Evolutionary conservation across 768 basidiomycete species (phyloP).

Genomic region (Xerocomellus dryophilus): DNA sequence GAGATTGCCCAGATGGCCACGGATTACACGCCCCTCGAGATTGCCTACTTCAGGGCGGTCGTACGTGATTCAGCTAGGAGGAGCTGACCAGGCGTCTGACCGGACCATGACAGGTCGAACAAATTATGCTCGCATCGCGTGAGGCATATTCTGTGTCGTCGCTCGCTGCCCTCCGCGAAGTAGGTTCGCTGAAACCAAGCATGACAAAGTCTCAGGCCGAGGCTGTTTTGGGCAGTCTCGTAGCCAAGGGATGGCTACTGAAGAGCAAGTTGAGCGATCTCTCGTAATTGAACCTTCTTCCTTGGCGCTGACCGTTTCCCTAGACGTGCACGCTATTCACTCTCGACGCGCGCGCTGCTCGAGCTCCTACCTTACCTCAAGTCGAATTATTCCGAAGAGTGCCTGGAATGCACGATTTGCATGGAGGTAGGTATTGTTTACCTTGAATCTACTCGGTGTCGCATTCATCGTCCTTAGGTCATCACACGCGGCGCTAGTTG

Average conservation of each 20-base stretch:
- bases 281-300: not conserved
- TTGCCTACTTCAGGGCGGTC: conserved; percentile 79
- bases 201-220: conserved; percentile 79
- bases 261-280: conserved; percentile 63
- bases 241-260: conserved; percentile 75
- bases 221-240: conserved; percentile 70
- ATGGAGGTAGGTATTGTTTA: conserved; percentile 46
- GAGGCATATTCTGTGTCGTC: conserved; percentile 77
- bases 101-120: conserved; percentile 62
- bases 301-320: conserved; percentile 6
- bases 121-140: conserved; percentile 78
- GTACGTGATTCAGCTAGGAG: conserved; percentile 41
- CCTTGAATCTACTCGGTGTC: not conserved
- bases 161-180: conserved; percentile 71
- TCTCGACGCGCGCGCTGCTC: conserved; percentile 69
- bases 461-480: conserved; percentile 40
- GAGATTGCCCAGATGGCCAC: conserved; percentile 83
- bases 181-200: conserved; percentile 52
- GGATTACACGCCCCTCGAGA: conserved; percentile 75
- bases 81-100: not conserved
- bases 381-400: conserved; percentile 66
- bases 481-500: conserved; percentile 70
- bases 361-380: conserved; percentile 76
- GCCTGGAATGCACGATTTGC: conserved; percentile 72
- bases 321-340: conserved; percentile 68